Conservation (phyloP, 495 filamentous ascomycete genomes). For the Penicillium flavigenum region DNA sequence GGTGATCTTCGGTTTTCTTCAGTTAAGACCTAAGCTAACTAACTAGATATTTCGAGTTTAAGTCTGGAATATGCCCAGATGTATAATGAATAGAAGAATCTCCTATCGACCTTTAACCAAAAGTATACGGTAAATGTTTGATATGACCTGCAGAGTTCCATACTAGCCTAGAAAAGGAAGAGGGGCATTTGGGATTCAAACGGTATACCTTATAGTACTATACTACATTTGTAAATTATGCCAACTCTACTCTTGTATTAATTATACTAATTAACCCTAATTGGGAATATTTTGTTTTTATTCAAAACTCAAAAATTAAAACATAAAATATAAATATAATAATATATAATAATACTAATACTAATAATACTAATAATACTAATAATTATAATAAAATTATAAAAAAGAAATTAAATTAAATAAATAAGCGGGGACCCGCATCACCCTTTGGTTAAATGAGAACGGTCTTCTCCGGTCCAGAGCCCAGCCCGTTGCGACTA, state of each 20-base stretch:
- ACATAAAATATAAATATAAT: neutral
- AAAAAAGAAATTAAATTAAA: neutral
- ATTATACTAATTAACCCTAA: neutral
- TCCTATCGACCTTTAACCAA: no score
- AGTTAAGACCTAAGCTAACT: no score
- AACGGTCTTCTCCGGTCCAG: conserved; percentile 21
- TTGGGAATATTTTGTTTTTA: no score
- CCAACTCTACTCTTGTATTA: no score
- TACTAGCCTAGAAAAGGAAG: conserved; percentile 14
- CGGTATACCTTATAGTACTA: neutral
- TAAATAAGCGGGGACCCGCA: conserved; percentile 19
- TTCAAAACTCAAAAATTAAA: no score
- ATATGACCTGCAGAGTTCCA: conserved; percentile 7
- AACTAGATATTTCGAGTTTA: no score
- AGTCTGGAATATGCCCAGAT: no score
- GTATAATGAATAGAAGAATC: no score
- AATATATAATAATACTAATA: no score
- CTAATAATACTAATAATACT: no score
- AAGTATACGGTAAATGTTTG: neutral
- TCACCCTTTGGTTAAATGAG: conserved; percentile 30
- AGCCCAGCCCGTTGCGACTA: conserved; percentile 32
- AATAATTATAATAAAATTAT: neutral
- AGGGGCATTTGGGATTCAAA: conserved; percentile 6
- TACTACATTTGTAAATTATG: no score
- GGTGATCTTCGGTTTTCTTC: neutral